These are phyloP conservation scores for Coemansia sp. DNA, from an alignment of 192 early-diverging fungal genomes.

Conservation along the genomic window DNA sequence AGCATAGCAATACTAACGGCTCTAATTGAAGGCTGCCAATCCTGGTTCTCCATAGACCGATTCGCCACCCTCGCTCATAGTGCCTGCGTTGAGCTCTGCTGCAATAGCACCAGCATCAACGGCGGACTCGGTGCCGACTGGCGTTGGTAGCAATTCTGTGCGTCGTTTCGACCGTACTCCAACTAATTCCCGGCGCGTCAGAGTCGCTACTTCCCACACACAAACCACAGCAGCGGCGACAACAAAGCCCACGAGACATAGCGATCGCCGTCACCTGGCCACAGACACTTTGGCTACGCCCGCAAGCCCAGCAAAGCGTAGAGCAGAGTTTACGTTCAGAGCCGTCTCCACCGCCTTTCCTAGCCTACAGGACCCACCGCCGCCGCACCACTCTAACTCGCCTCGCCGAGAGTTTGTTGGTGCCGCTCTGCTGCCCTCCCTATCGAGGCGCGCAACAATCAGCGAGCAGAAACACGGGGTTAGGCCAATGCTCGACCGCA, in stretches of 20 bases:
- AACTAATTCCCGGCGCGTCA: slow-evolving; percentile 14
- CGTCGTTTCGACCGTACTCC: slow-evolving; percentile 46
- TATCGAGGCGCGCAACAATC: slow-evolving; percentile 43
- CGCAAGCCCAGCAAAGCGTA: not conserved
- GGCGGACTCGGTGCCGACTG: not conserved
- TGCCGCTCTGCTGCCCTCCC: slow-evolving; percentile 42
- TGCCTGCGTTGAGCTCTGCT: not conserved
- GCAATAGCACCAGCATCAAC: not conserved
- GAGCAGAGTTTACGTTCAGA: slow-evolving; percentile 32
- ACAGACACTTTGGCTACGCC: slow-evolving; percentile 7
- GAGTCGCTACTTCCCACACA: slow-evolving; percentile 10
- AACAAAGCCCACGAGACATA: slow-evolving; percentile 12
- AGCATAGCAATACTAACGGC: not conserved
- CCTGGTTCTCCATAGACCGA: not conserved
- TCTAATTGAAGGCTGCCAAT: not conserved
- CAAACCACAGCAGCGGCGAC: not conserved
- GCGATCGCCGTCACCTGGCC: not conserved
- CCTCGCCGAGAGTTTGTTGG: slow-evolving; percentile 40
- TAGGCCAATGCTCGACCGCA: slow-evolving; percentile 16
- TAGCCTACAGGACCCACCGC: slow-evolving; percentile 14
- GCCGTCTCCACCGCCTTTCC: slow-evolving; percentile 21
- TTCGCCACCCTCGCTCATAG: not conserved
- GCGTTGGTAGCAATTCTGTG: slow-evolving; percentile 2
- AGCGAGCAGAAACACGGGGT: slow-evolving; percentile 37
- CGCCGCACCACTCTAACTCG: not conserved